Conservation (phyloP, 345 rosid species). For the Stellera chamaejasme region DNA sequence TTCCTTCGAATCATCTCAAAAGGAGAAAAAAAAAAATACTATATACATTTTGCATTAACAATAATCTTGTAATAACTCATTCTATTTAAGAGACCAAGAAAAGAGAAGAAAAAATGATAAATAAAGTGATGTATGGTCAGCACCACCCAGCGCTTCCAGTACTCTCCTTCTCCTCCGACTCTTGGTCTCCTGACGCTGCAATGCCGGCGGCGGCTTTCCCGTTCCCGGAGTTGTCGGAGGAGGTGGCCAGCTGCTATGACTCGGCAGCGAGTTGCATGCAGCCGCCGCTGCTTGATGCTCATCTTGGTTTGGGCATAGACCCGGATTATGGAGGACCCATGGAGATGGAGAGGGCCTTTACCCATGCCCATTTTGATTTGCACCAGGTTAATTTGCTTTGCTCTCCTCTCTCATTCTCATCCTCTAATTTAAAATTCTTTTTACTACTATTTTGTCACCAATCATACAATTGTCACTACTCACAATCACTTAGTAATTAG, state of each 20-base stretch:
- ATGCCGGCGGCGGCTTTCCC: constrained; percentile 25
- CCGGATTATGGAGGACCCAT: constrained; percentile 26
- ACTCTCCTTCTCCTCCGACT: constrained; percentile 7
- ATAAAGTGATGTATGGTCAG: too few species aligned
- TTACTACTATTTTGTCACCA: too few species aligned
- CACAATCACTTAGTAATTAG: too few species aligned
- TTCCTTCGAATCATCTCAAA: too few species aligned
- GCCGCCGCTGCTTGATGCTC: constrained; percentile 26
- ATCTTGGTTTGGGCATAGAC: constrained; percentile 32
- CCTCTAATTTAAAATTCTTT: too few species aligned
- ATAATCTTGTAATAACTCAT: too few species aligned
- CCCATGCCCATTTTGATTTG: constrained; percentile 79
- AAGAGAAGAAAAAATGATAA: too few species aligned
- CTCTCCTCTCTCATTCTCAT: neutral
- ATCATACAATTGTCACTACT: too few species aligned
- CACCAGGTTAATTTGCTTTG: constrained; percentile 34
- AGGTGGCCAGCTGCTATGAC: constrained; percentile 36
- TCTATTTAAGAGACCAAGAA: too few species aligned
- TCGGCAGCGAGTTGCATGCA: constrained; percentile 38
- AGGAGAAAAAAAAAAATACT: too few species aligned
- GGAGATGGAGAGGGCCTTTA: constrained; percentile 58
- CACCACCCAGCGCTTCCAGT: constrained; percentile 11
- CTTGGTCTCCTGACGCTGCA: constrained; percentile 20
- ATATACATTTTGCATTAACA: too few species aligned
- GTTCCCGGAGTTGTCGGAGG: constrained; percentile 19